Conservation (phyloP, 2,329 filamentous ascomycete genomes). For the Cytospora paraplurivora region DNA sequence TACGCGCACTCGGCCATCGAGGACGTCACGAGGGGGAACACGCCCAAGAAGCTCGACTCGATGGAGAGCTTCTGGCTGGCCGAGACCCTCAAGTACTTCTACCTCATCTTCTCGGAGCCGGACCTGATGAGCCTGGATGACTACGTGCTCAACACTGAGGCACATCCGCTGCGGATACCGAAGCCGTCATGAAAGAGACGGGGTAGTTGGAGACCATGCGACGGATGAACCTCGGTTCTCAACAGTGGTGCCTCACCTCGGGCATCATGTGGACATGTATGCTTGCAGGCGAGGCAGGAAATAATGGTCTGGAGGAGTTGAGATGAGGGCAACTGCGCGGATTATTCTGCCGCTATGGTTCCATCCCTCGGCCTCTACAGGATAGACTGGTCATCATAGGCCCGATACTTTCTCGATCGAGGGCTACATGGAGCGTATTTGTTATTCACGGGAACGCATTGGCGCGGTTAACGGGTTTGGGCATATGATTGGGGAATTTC, state of each 20-base stretch:
- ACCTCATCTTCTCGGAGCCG: conserved; percentile 68
- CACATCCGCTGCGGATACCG: conserved; percentile 48
- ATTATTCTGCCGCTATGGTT: background rate
- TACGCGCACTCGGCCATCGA: conserved; percentile 47
- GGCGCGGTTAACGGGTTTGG: background rate
- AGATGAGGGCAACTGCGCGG: background rate
- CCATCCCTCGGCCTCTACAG: background rate
- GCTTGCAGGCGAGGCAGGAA: background rate
- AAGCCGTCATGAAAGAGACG: conserved; percentile 17
- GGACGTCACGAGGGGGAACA: conserved; percentile 43
- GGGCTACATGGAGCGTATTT: background rate
- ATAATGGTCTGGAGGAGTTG: background rate
- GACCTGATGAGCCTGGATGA: conserved; percentile 67
- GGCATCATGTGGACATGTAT: background rate
- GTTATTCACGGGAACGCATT: background rate
- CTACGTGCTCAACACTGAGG: conserved; percentile 66
- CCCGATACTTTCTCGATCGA: background rate
- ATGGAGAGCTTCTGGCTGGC: conserved; percentile 68
- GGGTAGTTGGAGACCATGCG: background rate
- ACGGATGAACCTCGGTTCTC: background rate
- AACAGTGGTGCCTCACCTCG: too few relatives aligned
- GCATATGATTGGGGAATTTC: background rate
- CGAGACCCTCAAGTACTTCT: conserved; percentile 80
- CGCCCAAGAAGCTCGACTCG: conserved; percentile 47
- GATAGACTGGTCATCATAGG: background rate